Base-by-base conservation (phyloP, 2,329 filamentous ascomycete genomes). In the Ophiostoma quercus region DNA sequence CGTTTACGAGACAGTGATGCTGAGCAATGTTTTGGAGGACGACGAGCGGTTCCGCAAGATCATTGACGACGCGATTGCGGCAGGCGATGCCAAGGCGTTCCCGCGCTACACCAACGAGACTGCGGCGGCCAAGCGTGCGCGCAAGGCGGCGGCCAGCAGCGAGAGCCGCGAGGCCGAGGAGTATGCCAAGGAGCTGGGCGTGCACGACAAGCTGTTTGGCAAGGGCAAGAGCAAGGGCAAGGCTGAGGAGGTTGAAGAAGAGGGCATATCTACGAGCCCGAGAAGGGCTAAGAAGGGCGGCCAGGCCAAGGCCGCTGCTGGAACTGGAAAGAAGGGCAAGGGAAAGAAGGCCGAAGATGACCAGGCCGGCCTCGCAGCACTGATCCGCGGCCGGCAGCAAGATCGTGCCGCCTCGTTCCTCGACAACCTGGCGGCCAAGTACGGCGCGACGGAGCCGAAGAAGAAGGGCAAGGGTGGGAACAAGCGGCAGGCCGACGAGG, bases 1-100 rank as follows among this genome's bases (percentile, higher is more conserved):
- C 22, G 80, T 99, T 0, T 98, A 96, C 79, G 87, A 93, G 77
- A 82, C 82, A 0, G 90, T 99, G 57, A 96, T 99, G 88, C 84
- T 97, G 63, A 96, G 92, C 74, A 86, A 94, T 76, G 88, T 93
- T 11, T 77, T 92, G 1, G 88, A 90, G 69, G 95, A 99, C 74
- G 95, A 99, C 74, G 89, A 90, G 69, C 85, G 95, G 9, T 97
- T 97, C 80, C 85, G 92, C 16, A 79, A 77, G 19, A 92, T 96
- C 63, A 92, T 99, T 69, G 87, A 96, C 76, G 83, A 87, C 47
- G 95, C 93, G 2, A 95, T 99, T 75, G 82, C 84, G 47, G 83
- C 81, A 3, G 87, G 87, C 1, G 87, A 91, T 51, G 89, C 96
- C 0, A 79, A 88, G 62, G 81, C 82, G 0, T 94, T 88, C 77